Base-by-base conservation (phyloP, 495 filamentous ascomycete species). In the Letharia columbiana region DNA sequence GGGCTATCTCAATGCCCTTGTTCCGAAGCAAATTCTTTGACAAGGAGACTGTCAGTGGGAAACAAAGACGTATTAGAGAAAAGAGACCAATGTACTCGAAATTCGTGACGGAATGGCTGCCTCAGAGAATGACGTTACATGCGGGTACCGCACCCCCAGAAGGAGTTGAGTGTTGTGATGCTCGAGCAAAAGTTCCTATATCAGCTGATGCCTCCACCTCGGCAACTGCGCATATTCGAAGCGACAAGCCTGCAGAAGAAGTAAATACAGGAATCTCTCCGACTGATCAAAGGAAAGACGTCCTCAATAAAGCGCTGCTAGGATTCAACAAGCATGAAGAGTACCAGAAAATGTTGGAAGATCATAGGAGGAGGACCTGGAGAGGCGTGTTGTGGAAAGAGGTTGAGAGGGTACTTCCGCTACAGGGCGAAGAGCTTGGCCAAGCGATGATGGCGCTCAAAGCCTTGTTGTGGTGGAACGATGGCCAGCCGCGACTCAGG, bases 1-100 rank as follows among this genome's bases (percentile, higher is more conserved):
- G 82, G 73, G 76, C 75, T 11, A 73, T 78, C 28, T 74, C 69
- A 2, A 84, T 81, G 62, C 75, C 82, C 0, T 71, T 87, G 40
- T 86, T 62, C 35, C 40, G 59, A 23, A 60, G 45, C 0, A 31
- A 42, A 20, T 4, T 62, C 42, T 67, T 66, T 23, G 20, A 49
- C 4, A 49, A 50, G 39, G 64, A 59, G 47, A 18, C 52, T 12
- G 23, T 28, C 20, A 7, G 23, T 18, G 40, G 15, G 15, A 23
- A 35, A 12, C n/a, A 64, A 35, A 2, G 31, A 42, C 12, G 33
- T 8, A 28, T 44, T 1, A 56, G 64, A 31, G 41, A 47, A 20
- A 61, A 66, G 41, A 61, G 57, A 37, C 41, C n/a, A 15, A 39
- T 66, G 56, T 49, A 66, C 17, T 17, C 31, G 15, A 20, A 47